These are phyloP conservation scores for Phytophthora litchii DNA, from an alignment of 352 stramenopile genomes.

Conservation along the genomic window DNA sequence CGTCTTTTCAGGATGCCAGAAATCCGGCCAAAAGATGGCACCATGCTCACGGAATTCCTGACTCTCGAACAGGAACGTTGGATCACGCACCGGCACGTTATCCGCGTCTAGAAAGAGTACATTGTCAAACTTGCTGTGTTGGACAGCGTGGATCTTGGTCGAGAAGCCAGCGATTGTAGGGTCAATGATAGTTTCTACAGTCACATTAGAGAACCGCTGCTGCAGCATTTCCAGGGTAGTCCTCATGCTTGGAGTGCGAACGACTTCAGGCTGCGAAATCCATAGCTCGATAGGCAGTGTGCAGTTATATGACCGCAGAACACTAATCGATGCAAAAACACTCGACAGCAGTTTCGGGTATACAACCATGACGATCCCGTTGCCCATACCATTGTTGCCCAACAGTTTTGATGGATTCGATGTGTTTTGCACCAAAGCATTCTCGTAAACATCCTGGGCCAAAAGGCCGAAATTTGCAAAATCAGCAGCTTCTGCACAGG, in stretches of 20 bases:
- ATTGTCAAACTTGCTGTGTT: conserved; percentile 67
- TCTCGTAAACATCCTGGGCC: conserved; percentile 40
- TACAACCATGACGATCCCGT: conserved; percentile 74
- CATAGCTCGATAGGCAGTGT: conserved; percentile 76
- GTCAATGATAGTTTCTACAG: conserved; percentile 59
- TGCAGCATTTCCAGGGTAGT: conserved; percentile 35
- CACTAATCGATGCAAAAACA: conserved; percentile 63
- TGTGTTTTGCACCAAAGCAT: conserved; percentile 25
- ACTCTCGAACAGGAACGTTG: conserved; percentile 66
- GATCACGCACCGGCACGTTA: conserved; percentile 67
- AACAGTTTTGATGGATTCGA: conserved; percentile 28
- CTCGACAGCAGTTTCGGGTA: conserved; percentile 77
- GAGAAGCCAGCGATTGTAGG: conserved; percentile 50
- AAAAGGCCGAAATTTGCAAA: conserved; percentile 70
- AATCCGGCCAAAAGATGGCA: conserved; percentile 81
- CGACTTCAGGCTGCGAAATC: conserved; percentile 55
- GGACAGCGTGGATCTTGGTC: conserved; percentile 75
- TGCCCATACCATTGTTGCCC: conserved; percentile 36
- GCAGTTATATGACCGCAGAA: conserved; percentile 55
- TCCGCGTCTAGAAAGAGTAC: conserved; percentile 81
- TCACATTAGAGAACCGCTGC: conserved; percentile 40
- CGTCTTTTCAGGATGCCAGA: conserved; percentile 73
- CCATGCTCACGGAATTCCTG: conserved; percentile 48
- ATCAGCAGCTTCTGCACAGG: conserved; percentile 55
- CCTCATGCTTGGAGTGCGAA: conserved; percentile 41